Evolutionary conservation across 371 early-diverging fungal genomes (phyloP).

Genomic region (Globomyces sp.): DNA sequence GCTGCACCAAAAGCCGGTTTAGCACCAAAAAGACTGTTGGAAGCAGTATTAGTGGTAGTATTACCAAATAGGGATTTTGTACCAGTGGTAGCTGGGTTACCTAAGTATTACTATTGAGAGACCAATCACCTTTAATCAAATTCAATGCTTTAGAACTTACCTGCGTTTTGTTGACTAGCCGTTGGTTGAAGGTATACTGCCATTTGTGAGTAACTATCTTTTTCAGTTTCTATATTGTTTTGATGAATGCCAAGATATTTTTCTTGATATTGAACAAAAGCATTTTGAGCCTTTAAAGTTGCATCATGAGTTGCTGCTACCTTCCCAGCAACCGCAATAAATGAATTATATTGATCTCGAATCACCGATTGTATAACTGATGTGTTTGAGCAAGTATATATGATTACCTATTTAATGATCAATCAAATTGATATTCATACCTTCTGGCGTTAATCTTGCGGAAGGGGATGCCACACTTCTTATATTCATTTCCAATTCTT

Average conservation of each 20-base stretch:
- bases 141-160: not conserved
- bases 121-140: not conserved
- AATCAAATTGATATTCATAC: constrained; percentile 19
- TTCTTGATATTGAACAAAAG: constrained; percentile 42
- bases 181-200: constrained; percentile 9
- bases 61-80: not conserved
- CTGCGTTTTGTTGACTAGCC: not conserved
- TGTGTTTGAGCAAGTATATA: too few relatives aligned
- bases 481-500: constrained; percentile 41
- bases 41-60: not conserved
- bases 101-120: too few relatives aligned
- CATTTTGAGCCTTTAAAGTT: constrained; percentile 49
- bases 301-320: constrained; percentile 63
- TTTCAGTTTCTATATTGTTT: not conserved
- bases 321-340: constrained; percentile 59
- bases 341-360: constrained; percentile 61
- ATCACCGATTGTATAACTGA: constrained; percentile 51
- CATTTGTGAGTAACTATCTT: constrained; percentile 5
- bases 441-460: constrained; percentile 31
- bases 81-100: too few relatives aligned
- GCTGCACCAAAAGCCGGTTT: constrained; percentile 6
- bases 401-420: not conserved
- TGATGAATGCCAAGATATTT: constrained; percentile 38
- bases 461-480: constrained; percentile 20
- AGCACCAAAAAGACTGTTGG: constrained; percentile 11